These are phyloP conservation scores for Salix viminalis DNA, from an alignment of 345 rosid genomes.

Conservation along the genomic window DNA sequence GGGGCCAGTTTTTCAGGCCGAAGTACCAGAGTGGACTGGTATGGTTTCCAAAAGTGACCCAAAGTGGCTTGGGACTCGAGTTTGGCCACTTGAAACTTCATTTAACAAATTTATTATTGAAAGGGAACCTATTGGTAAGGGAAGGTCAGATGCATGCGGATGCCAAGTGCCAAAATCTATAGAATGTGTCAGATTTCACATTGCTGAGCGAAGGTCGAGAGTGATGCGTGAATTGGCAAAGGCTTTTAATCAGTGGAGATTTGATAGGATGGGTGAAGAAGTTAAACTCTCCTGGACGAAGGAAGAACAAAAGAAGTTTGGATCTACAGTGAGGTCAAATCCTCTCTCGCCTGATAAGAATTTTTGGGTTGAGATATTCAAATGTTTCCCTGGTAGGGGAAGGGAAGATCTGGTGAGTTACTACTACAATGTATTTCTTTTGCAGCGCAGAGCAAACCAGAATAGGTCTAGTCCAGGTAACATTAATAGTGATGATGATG, in stretches of 20 bases:
- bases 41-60: constrained; percentile 43
- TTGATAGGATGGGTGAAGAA: constrained; percentile 75
- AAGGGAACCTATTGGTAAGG: constrained; percentile 84
- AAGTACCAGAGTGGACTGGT: constrained; percentile 65
- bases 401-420: constrained; percentile 63
- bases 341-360: constrained; percentile 26
- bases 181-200: constrained; percentile 75
- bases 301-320: constrained; percentile 50
- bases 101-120: constrained; percentile 46
- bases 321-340: constrained; percentile 37
- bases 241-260: constrained; percentile 58
- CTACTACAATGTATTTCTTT: constrained; percentile 66
- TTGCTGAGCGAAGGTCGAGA: constrained; percentile 42
- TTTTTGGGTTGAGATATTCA: constrained; percentile 49
- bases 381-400: constrained; percentile 41
- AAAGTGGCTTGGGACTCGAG: constrained; percentile 70
- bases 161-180: constrained; percentile 55
- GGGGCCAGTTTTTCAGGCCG: constrained; percentile 69
- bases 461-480: constrained; percentile 47
- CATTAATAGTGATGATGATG: constrained; percentile 54
- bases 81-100: constrained; percentile 62
- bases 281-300: constrained; percentile 48
- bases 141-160: constrained; percentile 75
- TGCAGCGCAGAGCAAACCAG: constrained; percentile 72
- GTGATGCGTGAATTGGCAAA: constrained; percentile 60